Base-by-base conservation (phyloP, 1,284 basidiomycete genomes). In the Ceratobasidium sp. region DNA sequence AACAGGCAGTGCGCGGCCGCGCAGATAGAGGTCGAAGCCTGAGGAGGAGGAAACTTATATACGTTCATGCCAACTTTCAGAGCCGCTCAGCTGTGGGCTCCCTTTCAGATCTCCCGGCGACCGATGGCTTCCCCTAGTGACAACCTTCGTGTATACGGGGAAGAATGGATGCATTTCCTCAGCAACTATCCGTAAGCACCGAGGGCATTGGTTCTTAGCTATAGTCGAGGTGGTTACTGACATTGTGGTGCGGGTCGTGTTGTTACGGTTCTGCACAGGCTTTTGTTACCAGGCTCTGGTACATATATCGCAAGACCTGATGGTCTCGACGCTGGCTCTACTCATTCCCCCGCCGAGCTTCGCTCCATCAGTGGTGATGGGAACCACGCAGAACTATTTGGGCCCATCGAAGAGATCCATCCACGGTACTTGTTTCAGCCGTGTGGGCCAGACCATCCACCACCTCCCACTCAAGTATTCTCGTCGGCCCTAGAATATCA, bases 191-290 rank as follows among this genome's bases (percentile, higher is more conserved):
- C 31, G 54, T 58, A 58, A 58, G 54, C 16, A 22, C 5, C 5
- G 39, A 37, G 8, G 7, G 5, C 7, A 13, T 58, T 29, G 7
- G 6, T 5, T 8, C 8, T 27, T 49, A n/a, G 22, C 48, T 7
- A 14, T 14, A 14, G 54, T 58, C 31, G 54, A 24, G 54, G 54
- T 31, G 31, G 54, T 34, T 58, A 58, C 54, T 58, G 6, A 58
- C 54, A n/a, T 19, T 2, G 31, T 29, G 54, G n/a, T 22, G 48
- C 19, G 22, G 51, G 16, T 22, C 11, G 54, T 6, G 54, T 41
- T 41, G 54, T 16, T 58, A n/a, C 54, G 19, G 31, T 24, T 5
- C 19, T 58, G 31, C 16, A 24, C 29, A 58, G 54, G 34, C 54
- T 29, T 58, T 58, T 58, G 54, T 58, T 29, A n/a, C 19, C 4